Evolutionary conservation across 768 basidiomycete genomes (phyloP).

Genomic region (Lentinus brumalis): DNA sequence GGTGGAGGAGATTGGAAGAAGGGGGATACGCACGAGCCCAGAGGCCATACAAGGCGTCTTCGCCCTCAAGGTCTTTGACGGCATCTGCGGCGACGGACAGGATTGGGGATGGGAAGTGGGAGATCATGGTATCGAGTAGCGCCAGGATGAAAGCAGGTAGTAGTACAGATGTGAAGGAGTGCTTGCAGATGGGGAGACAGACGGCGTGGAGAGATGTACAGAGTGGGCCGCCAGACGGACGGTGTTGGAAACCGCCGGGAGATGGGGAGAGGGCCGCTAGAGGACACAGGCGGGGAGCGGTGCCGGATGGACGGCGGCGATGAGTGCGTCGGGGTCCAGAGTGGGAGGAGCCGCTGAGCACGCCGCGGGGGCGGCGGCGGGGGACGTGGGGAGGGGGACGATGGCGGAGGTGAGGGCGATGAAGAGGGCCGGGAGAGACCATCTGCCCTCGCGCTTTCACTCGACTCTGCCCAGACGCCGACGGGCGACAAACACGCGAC

Average conservation of each 20-base stretch:
- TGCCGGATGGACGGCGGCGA: not conserved
- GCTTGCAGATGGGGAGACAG: constrained; percentile 10
- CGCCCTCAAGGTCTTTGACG: constrained; percentile 66
- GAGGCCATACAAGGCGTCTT: constrained; percentile 64
- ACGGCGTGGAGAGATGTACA: constrained; percentile 2
- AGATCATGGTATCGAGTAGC: constrained; percentile 41
- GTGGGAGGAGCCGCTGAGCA: not conserved
- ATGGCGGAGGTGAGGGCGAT: not conserved
- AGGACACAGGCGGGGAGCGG: not conserved
- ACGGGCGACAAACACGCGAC: not conserved
- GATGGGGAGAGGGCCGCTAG: constrained; percentile 1
- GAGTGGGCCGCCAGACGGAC: not conserved
- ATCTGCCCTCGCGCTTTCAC: not conserved
- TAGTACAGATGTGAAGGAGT: constrained; percentile 15
- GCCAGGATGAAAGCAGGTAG: constrained; percentile 11
- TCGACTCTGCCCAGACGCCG: not conserved
- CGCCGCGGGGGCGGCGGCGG: not conserved
- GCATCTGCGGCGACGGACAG: constrained; percentile 67
- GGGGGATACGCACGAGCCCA: constrained; percentile 59
- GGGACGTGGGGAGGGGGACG: not conserved
- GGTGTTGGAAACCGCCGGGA: not conserved
- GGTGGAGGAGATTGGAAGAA: not conserved
- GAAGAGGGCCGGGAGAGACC: constrained; percentile 2
- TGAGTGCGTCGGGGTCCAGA: not conserved
- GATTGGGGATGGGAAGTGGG: constrained; percentile 61